phyloP scores from a whole-genome alignment of 2,329 filamentous ascomycete species.

The Fusarium veterinarium region DNA sequence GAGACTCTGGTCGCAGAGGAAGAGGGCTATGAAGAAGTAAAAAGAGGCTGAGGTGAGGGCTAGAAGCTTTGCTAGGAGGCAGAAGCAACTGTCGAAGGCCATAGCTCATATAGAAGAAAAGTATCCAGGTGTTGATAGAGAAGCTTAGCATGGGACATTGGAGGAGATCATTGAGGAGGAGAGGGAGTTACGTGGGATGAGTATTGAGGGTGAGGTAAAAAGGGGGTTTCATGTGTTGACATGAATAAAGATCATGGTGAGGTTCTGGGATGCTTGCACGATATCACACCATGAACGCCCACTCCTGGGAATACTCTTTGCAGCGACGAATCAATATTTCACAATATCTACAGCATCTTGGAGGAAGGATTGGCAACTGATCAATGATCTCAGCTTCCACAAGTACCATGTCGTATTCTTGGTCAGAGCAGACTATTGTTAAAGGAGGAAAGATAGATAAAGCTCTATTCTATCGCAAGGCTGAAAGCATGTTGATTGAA shows the following conservation, averaged over 20 bases:
- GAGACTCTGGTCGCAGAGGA: constrained; percentile 68
- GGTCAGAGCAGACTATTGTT: background rate
- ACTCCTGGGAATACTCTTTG: background rate
- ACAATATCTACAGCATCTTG: background rate
- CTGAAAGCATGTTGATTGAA: background rate
- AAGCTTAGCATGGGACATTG: background rate
- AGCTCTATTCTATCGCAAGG: background rate
- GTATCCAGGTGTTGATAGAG: background rate
- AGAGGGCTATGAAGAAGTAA: background rate
- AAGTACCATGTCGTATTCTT: background rate
- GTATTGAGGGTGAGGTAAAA: too few species aligned
- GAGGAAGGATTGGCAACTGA: background rate
- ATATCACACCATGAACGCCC: background rate
- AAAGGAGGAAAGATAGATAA: background rate
- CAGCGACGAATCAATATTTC: too few species aligned
- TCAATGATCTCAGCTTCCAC: background rate
- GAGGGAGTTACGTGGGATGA: background rate
- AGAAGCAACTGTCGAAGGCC: background rate
- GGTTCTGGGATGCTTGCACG: background rate
- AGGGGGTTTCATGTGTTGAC: background rate
- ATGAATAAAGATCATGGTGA: background rate
- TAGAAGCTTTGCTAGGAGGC: background rate
- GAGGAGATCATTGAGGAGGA: background rate
- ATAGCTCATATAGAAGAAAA: background rate
- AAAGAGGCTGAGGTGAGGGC: background rate